Evolutionary conservation across 345 rosid species (phyloP).

Genomic region (Melaleuca quinquenervia): DNA sequence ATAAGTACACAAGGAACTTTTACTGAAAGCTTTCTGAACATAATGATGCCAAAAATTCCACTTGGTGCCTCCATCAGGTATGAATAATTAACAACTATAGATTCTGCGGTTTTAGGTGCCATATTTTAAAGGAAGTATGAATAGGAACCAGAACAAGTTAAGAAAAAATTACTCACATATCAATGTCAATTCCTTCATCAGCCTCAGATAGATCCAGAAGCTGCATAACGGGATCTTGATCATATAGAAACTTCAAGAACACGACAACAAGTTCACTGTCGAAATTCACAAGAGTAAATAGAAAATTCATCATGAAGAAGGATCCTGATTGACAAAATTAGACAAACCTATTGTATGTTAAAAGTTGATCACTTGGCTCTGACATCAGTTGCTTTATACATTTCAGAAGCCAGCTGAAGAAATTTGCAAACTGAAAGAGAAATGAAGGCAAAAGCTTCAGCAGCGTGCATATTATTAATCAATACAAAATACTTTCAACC

Average conservation of each 20-base stretch:
- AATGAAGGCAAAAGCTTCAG: constrained; percentile 1
- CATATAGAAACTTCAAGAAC: constrained; percentile 82
- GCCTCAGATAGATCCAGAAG: constrained; percentile 53
- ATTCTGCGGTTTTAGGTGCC: background rate
- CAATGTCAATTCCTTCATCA: constrained; percentile 48
- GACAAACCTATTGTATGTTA: constrained; percentile 59
- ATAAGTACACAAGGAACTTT: background rate
- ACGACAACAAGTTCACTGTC: constrained; percentile 82
- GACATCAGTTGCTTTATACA: constrained; percentile 77
- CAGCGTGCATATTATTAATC: background rate
- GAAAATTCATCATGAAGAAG: background rate
- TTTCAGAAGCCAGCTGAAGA: constrained; percentile 86
- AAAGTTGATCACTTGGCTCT: constrained; percentile 87
- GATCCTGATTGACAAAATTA: background rate
- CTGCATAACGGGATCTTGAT: constrained; percentile 85
- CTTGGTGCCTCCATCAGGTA: background rate
- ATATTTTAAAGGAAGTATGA: background rate
- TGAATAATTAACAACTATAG: background rate
- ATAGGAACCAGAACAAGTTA: background rate
- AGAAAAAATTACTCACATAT: constrained; percentile 44
- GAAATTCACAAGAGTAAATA: constrained; percentile 1
- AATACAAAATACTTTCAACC: background rate
- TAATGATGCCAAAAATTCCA: background rate
- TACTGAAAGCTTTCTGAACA: background rate
- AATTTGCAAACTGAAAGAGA: constrained; percentile 70